phyloP scores from a whole-genome alignment of 371 early-diverging fungal genomes.

The Gilbertella persicaria region DNA sequence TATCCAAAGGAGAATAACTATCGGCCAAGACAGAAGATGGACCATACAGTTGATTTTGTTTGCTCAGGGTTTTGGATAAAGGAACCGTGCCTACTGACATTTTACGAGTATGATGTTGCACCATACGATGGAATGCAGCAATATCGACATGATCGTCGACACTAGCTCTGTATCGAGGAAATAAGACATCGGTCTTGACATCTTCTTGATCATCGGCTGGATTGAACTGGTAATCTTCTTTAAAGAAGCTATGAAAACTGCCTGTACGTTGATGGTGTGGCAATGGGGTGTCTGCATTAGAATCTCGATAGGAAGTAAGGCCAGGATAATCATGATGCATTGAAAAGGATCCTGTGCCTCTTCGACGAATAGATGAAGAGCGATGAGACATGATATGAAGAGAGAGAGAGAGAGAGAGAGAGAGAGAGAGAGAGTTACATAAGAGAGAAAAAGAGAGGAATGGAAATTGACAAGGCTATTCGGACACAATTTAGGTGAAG shows the following conservation, averaged over 20 bases:
- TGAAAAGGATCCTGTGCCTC: not conserved
- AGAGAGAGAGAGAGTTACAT: too few species aligned
- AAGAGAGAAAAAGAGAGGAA: too few species aligned
- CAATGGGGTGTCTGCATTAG: not conserved
- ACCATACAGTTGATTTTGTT: conserved; percentile 28
- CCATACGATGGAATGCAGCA: conserved; percentile 33
- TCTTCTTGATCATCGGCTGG: conserved; percentile 5
- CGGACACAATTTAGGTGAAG: too few species aligned
- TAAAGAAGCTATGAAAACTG: conserved; percentile 10
- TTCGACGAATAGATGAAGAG: not conserved
- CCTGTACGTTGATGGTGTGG: not conserved
- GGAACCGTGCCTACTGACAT: conserved; percentile 25
- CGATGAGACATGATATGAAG: not conserved
- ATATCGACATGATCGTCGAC: conserved; percentile 30
- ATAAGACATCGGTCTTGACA: conserved; percentile 41
- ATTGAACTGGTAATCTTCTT: not conserved
- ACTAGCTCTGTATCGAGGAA: conserved; percentile 26
- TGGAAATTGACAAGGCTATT: too few species aligned
- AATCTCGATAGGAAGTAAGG: too few species aligned
- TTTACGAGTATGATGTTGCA: conserved; percentile 26
- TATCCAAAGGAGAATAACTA: conserved; percentile 5
- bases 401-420: too few species aligned
- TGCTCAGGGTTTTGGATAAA: conserved; percentile 28
- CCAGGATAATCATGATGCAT: not conserved
- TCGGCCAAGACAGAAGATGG: not conserved